These are phyloP conservation scores for Aspergillaceae sp. DNA, from an alignment of 2,329 filamentous ascomycete species.

Conservation along the genomic window DNA sequence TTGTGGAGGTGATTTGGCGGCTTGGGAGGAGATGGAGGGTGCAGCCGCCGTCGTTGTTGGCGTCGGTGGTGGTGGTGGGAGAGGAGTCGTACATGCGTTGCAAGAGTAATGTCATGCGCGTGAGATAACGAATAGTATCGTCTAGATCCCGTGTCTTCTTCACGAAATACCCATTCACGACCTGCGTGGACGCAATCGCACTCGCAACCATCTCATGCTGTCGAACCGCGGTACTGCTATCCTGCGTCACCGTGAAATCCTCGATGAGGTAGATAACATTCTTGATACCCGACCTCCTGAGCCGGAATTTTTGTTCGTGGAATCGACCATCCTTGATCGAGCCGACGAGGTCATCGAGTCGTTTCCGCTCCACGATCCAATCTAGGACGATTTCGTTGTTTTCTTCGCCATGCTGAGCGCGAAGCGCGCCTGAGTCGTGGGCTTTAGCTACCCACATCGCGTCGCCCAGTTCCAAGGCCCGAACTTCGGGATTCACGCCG, in stretches of 20 bases:
- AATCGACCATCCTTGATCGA: constrained; percentile 78
- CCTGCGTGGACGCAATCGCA: constrained; percentile 67
- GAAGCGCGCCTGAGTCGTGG: constrained; percentile 50
- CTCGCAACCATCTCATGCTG: constrained; percentile 62
- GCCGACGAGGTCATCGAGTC: constrained; percentile 67
- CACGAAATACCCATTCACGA: constrained; percentile 70
- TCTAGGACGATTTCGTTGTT: constrained; percentile 64
- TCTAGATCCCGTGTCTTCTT: constrained; percentile 68
- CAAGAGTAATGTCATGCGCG: constrained; percentile 61
- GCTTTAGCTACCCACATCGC: constrained; percentile 71
- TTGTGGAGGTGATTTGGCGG: constrained; percentile 46
- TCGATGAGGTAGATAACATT: constrained; percentile 75
- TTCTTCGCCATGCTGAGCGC: constrained; percentile 44
- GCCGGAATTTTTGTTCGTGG: constrained; percentile 74
- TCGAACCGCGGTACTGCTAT: constrained; percentile 34
- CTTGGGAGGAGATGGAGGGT: constrained; percentile 58
- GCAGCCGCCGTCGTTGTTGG: too few relatives aligned
- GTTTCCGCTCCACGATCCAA: constrained; percentile 73
- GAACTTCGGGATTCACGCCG: constrained; percentile 57
- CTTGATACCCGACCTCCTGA: constrained; percentile 62
- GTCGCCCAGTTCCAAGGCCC: constrained; percentile 64
- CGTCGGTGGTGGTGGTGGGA: neutral
- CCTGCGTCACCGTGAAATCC: constrained; percentile 55
- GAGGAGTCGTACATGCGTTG: constrained; percentile 49
- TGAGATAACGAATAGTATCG: constrained; percentile 67